Conservation (phyloP, 1,284 basidiomycete species). For the Cryptococcus floricola region DNA sequence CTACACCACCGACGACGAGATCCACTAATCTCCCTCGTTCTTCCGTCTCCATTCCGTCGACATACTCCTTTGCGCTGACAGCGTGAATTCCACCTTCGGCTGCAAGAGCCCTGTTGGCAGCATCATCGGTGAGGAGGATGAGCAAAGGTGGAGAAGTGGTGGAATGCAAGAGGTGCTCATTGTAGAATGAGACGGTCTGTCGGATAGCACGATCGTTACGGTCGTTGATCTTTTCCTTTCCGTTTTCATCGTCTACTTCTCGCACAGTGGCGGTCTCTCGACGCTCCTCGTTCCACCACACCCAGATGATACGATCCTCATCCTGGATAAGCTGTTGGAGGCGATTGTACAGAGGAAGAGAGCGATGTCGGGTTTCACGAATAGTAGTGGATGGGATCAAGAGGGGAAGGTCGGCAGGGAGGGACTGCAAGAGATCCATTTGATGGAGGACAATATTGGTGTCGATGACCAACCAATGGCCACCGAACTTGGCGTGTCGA, state of each 20-base stretch:
- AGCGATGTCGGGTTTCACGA: constrained; percentile 93
- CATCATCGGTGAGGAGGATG: constrained; percentile 84
- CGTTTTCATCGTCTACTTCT: constrained; percentile 20
- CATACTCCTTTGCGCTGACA: constrained; percentile 68
- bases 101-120: constrained; percentile 74
- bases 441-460: constrained; percentile 95
- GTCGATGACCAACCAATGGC: constrained; percentile 86
- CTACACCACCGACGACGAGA: constrained; percentile 64
- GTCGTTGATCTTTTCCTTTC: constrained; percentile 65
- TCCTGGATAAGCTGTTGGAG: constrained; percentile 73
- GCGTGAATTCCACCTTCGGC: constrained; percentile 63
- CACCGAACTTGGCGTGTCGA: constrained; percentile 50
- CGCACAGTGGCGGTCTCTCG: constrained; percentile 53
- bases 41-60: constrained; percentile 63
- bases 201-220: constrained; percentile 89
- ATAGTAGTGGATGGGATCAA: constrained; percentile 92
- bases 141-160: constrained; percentile 59
- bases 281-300: constrained; percentile 89
- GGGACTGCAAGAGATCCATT: constrained; percentile 88
- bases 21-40: constrained; percentile 64
- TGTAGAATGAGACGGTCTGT: constrained; percentile 79
- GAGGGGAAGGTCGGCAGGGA: constrained; percentile 67
- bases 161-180: constrained; percentile 61
- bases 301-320: constrained; percentile 71
- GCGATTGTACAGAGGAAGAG: constrained; percentile 87